phyloP scores from a whole-genome alignment of 192 early-diverging fungal species.

The Phlyctochytrium arcticum region DNA sequence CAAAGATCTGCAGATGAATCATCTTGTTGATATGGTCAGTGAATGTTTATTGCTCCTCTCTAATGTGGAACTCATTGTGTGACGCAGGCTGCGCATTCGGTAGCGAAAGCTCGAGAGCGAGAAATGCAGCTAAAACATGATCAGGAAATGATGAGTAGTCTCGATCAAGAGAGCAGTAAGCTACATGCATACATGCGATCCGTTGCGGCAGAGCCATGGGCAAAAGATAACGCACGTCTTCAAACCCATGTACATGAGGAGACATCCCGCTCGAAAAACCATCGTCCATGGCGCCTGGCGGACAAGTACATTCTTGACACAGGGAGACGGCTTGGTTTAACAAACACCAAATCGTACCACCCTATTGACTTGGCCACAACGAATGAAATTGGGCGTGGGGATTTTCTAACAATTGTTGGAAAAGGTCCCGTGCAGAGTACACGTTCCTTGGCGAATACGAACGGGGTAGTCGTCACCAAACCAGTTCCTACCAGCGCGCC shows the following conservation, averaged over 20 bases:
- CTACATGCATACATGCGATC: slow-evolving; percentile 23
- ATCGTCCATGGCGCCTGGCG: neutral
- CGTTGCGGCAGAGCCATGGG: slow-evolving; percentile 28
- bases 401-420: neutral
- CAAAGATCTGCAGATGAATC: slow-evolving; percentile 18
- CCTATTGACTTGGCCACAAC: neutral
- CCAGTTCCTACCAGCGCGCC: neutral
- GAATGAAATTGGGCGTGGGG: neutral
- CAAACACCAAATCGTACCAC: neutral
- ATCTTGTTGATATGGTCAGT: slow-evolving; percentile 16
- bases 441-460: no score
- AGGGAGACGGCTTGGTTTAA: slow-evolving; percentile 12
- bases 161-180: slow-evolving; percentile 4
- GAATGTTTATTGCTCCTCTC: neutral
- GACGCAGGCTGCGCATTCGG: neutral
- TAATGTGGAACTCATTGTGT: neutral
- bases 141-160: neutral
- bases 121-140: neutral
- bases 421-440: no score
- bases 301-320: slow-evolving; percentile 13
- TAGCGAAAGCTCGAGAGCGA: neutral
- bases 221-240: slow-evolving; percentile 23
- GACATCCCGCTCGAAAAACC: neutral
- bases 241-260: slow-evolving; percentile 22
- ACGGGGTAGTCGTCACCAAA: no score